Evolutionary conservation across 2,329 filamentous ascomycete species (phyloP), one percentile per base, ranked within the genome.

Genomic region (Pezicula rhizophila): DNA sequence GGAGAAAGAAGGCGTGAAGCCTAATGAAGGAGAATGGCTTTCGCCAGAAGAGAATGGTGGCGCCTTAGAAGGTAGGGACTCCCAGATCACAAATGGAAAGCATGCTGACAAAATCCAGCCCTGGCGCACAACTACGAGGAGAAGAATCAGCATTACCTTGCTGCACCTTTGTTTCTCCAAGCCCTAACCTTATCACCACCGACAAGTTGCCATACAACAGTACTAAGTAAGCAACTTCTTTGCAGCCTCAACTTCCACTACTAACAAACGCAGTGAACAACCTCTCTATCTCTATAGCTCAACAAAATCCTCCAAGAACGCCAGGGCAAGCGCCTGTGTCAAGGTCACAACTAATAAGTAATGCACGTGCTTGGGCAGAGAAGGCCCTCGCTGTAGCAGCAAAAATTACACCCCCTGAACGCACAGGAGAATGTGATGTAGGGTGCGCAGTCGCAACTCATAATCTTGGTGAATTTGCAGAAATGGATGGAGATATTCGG

Each of bases 111-210:
- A 8, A 51, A 63, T 51, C 48, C 62, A 79, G 85, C 87, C 11
- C 76, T 96, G 20, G 92, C 80, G 15, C 78, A 84, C 50, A 82
- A 84, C 58, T 96, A 95, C 67, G 82, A 88, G 61, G 75, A 78
- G 43, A 82, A 80, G 58, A 79, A 84, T 40, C 81, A 87, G 58
- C 85, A 89, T 61, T 87, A 92, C 57, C 81, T 96, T 2, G 86
- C 91, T 5, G 79, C 91, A 18, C 90, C 91, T 3, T 75, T 96
- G 26, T 95, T 91, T 65, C 80, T 96, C 59, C 89, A 95, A 62
- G 89, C 91, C 5, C 74, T 96, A 31, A 77, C 83, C 15, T 69
- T 93, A 41, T 84, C 80, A 64, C 76, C 80, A 3, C 69, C 70
- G 1, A 73, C 71, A 20, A 78, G 73, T 26, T 96, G 91, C 64